Evolutionary conservation across 83 land plant genomes (phyloP).

Genomic region (Larix sibirica): DNA sequence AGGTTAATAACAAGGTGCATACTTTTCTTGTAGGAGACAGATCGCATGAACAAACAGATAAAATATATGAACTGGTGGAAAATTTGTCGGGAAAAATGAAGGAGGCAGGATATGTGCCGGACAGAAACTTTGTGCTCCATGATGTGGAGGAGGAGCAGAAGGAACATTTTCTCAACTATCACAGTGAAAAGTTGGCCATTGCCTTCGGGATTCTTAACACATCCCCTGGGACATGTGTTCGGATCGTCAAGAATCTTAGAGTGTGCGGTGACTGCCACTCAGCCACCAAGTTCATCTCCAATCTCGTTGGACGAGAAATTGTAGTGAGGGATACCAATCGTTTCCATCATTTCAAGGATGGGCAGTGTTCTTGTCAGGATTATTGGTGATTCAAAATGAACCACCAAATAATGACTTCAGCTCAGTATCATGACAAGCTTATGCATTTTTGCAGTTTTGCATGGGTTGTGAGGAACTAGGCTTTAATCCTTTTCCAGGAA

Average conservation of each 20-base stretch:
- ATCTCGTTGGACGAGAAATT: not conserved
- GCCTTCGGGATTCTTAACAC: slow-evolving; percentile 10
- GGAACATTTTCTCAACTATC: not conserved
- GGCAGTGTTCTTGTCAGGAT: slow-evolving; percentile 1
- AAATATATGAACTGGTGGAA: not conserved
- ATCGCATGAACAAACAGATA: not conserved
- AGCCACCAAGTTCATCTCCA: slow-evolving; percentile 6
- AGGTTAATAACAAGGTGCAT: slow-evolving; percentile 2
- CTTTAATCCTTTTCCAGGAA: not conserved
- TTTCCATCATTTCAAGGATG: slow-evolving; percentile 1
- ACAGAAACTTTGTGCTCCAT: not conserved
- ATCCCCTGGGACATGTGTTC: not conserved
- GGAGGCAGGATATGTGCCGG: not conserved
- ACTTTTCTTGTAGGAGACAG: slow-evolving; percentile 9
- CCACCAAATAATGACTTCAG: not conserved
- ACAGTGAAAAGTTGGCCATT: slow-evolving; percentile 7
- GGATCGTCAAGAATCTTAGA: not conserved
- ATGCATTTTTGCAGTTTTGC: not conserved
- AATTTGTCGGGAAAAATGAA: not conserved
- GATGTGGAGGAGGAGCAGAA: slow-evolving; percentile 10
- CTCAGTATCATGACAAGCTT: not conserved
- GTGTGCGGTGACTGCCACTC: slow-evolving; percentile 10
- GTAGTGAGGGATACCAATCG: not conserved
- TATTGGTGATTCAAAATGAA: slow-evolving; percentile 1
- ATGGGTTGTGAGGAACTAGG: not conserved